Base-by-base conservation (phyloP, 2,329 filamentous ascomycete genomes). In the Cercospora zeina region DNA sequence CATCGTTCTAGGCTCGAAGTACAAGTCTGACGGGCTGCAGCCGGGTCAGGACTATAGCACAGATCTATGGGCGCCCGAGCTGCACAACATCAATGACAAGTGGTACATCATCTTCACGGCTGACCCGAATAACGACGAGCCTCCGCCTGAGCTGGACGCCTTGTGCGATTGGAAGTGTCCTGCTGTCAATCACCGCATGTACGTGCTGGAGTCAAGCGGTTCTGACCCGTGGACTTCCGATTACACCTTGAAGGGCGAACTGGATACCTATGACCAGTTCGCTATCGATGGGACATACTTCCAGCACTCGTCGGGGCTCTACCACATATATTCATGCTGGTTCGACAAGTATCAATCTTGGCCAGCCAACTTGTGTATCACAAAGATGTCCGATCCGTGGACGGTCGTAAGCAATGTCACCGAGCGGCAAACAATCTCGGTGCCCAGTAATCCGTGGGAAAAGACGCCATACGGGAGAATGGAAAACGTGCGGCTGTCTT, bases 81-180 rank as follows among this genome's bases (percentile, higher is more conserved):
- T 83, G 9, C 81, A 83, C 67, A 70, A 74, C n/a, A 73, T 82
- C 45, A 72, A 77, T 61, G 74, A 73, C 47, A 75, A 70, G 11
- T 83, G 81, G 81, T 82, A 81, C 66, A 73, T 82, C 57, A 82
- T 83, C 65, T 83, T 82, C 71, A 83, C 80, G 1, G 81, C 79
- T 4, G 80, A 82, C 62, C 79, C 80, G 1, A 76, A 77, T 62
- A 68, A 70, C 33, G 81, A 83, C 68, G 64, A 64, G 2, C 80
- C 80, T 1, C 76, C 79, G 0, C 80, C 80, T 0, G 76, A 79
- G 61, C 73, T 77, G 4, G 80, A 82, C 61, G 80, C 80, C 75
- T 76, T 75, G 67, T 82, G 80, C 68, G 73, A 77, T 39, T 81
- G 75, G 69, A 58, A 61, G 61, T 82, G 80, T 62, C 80, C 80